phyloP scores from a whole-genome alignment of 2,329 filamentous ascomycete species.

The Alternaria dauci region DNA sequence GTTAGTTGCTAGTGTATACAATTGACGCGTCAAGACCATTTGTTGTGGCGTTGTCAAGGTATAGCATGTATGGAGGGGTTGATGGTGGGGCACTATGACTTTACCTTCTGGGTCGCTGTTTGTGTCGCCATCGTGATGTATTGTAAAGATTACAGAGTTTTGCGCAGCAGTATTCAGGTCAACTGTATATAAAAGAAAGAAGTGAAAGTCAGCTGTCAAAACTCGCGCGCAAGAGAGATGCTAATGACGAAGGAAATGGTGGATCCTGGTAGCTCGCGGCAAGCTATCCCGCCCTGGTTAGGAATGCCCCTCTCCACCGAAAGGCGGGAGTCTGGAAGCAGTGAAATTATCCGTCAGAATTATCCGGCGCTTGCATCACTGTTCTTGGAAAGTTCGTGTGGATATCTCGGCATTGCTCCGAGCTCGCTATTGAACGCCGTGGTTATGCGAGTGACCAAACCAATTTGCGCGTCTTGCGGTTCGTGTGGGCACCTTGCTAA shows the following conservation, averaged over 20 bases:
- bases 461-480: slow-evolving; percentile 3
- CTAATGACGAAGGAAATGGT: slow-evolving; percentile 38
- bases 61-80: slow-evolving; percentile 34
- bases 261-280: slow-evolving; percentile 36
- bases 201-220: slow-evolving; percentile 17
- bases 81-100: slow-evolving; percentile 40
- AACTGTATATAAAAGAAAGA: slow-evolving; percentile 6
- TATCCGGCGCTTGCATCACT: slow-evolving; percentile 43
- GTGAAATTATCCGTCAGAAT: slow-evolving; percentile 44
- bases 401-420: slow-evolving; percentile 30
- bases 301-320: slow-evolving; percentile 32
- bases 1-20: slow-evolving; percentile 21
- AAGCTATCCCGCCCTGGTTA: slow-evolving; percentile 39
- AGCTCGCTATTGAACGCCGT: slow-evolving; percentile 32
- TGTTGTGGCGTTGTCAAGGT: slow-evolving; percentile 17
- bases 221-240: slow-evolving; percentile 30
- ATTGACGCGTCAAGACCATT: slow-evolving; percentile 13
- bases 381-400: slow-evolving; percentile 26
- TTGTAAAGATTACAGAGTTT: slow-evolving; percentile 3
- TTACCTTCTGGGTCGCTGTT: slow-evolving; percentile 44
- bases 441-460: slow-evolving; percentile 25
- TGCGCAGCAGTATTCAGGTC: neutral
- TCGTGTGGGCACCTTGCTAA: slow-evolving; percentile 10
- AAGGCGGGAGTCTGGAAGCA: slow-evolving; percentile 31
- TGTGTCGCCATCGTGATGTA: slow-evolving; percentile 38